A percentile compares a stretch with the other conserved stretches of the same genome.
Evolutionary conservation across 495 filamentous ascomycete species (phyloP).

Genomic region (Paragyromitra xinjiangensis): DNA sequence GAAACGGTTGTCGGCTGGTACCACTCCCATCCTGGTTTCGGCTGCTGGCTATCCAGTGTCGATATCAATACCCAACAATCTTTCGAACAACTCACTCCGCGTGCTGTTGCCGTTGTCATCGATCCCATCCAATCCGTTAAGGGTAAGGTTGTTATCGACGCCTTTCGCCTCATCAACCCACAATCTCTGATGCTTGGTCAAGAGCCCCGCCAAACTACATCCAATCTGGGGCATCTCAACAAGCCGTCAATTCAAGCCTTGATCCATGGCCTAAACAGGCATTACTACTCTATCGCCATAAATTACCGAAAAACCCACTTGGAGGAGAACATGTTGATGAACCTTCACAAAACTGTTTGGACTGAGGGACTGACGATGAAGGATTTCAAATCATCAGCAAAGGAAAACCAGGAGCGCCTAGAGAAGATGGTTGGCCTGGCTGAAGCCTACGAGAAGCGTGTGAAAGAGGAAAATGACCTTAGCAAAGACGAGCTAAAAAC

Average conservation of each 20-base stretch:
- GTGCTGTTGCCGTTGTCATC: conserved; percentile 95
- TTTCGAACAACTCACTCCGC: conserved; percentile 95
- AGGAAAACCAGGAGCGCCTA: conserved; percentile 83
- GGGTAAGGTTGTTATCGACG: conserved; percentile 98
- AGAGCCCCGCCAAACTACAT: conserved; percentile 97
- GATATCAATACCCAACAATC: conserved; percentile 99
- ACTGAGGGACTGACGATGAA: conserved; percentile 97
- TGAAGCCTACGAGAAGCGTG: conserved; percentile 97
- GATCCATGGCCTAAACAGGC: conserved; percentile 95
- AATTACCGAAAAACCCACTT: conserved; percentile 97
- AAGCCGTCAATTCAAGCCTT: conserved; percentile 99
- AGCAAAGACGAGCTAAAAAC: conserved; percentile 98
- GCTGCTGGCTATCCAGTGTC: conserved; percentile 97
- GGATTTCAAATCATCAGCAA: conserved; percentile 85
- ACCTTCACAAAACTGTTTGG: conserved; percentile 98
- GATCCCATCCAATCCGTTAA: conserved; percentile 99
- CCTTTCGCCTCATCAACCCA: conserved; percentile 98
- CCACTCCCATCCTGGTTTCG: conserved; percentile 98
- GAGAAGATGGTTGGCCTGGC: conserved; percentile 86
- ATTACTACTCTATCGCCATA: conserved; percentile 99
- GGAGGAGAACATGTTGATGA: conserved; percentile 99
- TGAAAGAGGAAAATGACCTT: conserved; percentile 96
- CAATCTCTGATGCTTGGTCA: conserved; percentile 98
- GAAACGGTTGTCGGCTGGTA: conserved; percentile 99
- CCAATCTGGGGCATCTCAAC: conserved; percentile 96